Conservation (phyloP, 768 basidiomycete species). For the Rickenella mellea region DNA sequence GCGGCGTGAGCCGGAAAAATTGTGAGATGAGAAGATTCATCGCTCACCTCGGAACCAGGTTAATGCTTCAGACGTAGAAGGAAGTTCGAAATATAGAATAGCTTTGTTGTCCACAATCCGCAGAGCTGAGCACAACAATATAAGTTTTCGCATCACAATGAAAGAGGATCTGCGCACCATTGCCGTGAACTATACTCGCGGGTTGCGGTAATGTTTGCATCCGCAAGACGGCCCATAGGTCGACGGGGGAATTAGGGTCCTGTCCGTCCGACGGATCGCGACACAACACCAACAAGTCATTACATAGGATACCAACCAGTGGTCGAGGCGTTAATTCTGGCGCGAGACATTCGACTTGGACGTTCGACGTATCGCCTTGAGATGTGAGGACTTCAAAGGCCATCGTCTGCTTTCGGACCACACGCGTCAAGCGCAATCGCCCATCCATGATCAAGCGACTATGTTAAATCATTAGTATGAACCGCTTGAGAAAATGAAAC, state of each 20-base stretch:
- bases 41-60: conserved; percentile 82
- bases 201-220: conserved; percentile 92
- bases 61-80: conserved; percentile 74
- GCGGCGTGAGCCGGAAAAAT: conserved; percentile 6
- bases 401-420: conserved; percentile 77
- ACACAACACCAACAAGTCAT: conserved; percentile 88
- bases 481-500: conserved; percentile 9
- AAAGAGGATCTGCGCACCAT: conserved; percentile 37
- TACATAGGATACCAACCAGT: conserved; percentile 78
- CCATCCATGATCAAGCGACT: conserved; percentile 95
- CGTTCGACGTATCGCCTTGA: conserved; percentile 67
- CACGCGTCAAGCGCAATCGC: conserved; percentile 71
- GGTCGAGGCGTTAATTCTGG: conserved; percentile 78
- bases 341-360: conserved; percentile 85
- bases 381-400: conserved; percentile 74
- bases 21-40: not conserved
- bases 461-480: not conserved
- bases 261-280: conserved; percentile 76
- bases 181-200: conserved; percentile 83
- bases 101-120: conserved; percentile 90
- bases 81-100: conserved; percentile 81
- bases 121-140: conserved; percentile 39
- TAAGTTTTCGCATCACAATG: not conserved
- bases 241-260: conserved; percentile 66
- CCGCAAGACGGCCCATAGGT: conserved; percentile 93